phyloP scores from a whole-genome alignment of 164 flowering plant genomes.

The Liquidambar formosana region DNA sequence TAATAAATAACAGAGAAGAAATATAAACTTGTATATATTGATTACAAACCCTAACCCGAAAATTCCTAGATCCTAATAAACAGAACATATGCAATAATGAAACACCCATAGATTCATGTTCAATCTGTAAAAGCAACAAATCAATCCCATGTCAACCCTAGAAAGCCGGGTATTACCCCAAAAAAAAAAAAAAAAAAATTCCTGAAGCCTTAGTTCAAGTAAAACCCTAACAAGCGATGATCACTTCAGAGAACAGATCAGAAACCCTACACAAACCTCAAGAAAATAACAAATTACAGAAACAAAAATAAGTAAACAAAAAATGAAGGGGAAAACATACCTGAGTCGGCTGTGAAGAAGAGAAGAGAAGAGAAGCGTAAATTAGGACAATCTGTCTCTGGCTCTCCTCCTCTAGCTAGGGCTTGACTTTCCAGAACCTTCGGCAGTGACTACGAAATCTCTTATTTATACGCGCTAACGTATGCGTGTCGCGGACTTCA shows the following conservation, averaged over 20 bases:
- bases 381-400: not conserved
- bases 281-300: not conserved
- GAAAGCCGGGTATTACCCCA: too few species aligned
- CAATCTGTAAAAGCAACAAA: too few species aligned
- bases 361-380: not conserved
- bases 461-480: not conserved
- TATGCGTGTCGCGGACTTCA: not conserved
- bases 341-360: not conserved
- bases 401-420: not conserved
- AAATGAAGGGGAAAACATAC: not conserved
- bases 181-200: too few species aligned
- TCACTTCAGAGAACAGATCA: not conserved
- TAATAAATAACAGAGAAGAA: too few species aligned
- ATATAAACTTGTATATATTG: too few species aligned
- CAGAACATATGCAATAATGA: too few species aligned
- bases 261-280: not conserved
- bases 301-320: too few species aligned
- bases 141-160: too few species aligned
- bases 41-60: too few species aligned
- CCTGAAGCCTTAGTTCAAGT: too few species aligned
- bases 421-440: constrained; percentile 4
- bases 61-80: too few species aligned
- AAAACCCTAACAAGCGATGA: not conserved
- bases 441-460: not conserved
- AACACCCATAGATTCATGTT: too few species aligned